Base-by-base conservation (phyloP, 2,329 filamentous ascomycete genomes). In the Chrysosporium queenslandicum region DNA sequence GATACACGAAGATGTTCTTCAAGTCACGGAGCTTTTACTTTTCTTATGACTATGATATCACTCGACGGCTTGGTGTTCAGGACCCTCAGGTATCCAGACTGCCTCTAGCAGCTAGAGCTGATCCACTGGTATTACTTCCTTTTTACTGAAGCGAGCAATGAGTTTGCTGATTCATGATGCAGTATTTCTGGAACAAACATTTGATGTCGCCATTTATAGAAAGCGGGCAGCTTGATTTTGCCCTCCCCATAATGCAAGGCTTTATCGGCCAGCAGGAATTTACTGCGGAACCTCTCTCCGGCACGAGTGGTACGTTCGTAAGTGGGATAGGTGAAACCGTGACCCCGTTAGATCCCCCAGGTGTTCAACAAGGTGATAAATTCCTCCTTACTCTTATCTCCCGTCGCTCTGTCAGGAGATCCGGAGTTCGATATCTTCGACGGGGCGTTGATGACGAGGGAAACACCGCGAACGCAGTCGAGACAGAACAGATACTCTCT, bases 401-500 rank as follows among this genome's bases (percentile, higher is more conserved):
- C n/a, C 80, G 92, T 49, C 79, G 92, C 27, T 95, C 89, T 1
- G 80, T 85, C 20, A 86, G 91, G 61, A 80, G 92, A 39, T 89
- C 91, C 18, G 92, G 92, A 1, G 72, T 97, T 25, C 81, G 92
- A 50, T 98, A 98, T 68, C 75, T 96, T 2, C 84, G 92, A 8
- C 83, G 92, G 23, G 92, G 92, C 5, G 80, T 95, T 20, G 89
- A 98, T 60, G 89, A 97, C 54, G 81, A 90, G 54, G 92, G 92
- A 0, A 83, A 86, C 60, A 82, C 86, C 3, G 92, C 92, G 16
- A 98, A 98, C 63, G 83, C 77, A 25, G 91, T 97, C 18, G 92
- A 98, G 71, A 95, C 91, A 0, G 92, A 98, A 65, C 92, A 98
- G 67, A 85, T 98, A 8, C 75, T 98, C 2, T 92, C 87, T 0